Base-by-base conservation (phyloP, 2,329 filamentous ascomycete genomes). In the Neonectria coccinea region DNA sequence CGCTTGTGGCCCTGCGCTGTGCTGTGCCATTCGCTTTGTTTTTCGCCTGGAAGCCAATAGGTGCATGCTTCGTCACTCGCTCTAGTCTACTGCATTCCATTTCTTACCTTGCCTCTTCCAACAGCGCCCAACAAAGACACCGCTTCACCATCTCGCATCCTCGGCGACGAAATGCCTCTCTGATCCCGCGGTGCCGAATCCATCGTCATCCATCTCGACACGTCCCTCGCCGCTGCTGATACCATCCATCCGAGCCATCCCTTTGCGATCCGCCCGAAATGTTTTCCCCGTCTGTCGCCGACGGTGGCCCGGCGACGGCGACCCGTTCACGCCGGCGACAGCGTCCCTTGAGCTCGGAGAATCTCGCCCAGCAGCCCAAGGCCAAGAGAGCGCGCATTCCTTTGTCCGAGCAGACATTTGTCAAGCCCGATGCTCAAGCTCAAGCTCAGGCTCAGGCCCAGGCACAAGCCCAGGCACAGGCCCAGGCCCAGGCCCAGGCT, bases 271-370 rank as follows among this genome's bases (percentile, higher is more conserved):
- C 68, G 60, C 57, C 63, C 68, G 67, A 74, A 76, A 90, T 91
- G 88, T 91, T 91, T 79, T 88, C 87, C 58, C 82, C 87, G 51
- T 80, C 85, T 51, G 75, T 80, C 66, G 81, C 81, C 69, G 82
- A 85, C 68, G 82, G 83, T 71, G 84, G 85, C 70, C 83, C 86
- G 31, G 83, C 85, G 71, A 86, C 82, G 68, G 84, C 85, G 56
- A 88, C 86, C 58, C 84, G 88, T 67, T 88, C 86, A 71, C 86
- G 88, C 64, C 85, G 88, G 65, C 85, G 88, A 62, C 88, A 88
- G 76, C 85, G 88, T 62, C 88, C 88, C 55, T 76, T 81, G 71
- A 87, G 83, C 73, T 81, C 84, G 60, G 88, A 90, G 63, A 83
- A 79, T 73, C 77, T 86, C 56, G 77, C 79, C 53, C 83, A 86